Evolutionary conservation across 768 basidiomycete genomes (phyloP), one percentile per base, ranked within the genome.

Genomic region (Psilocybe sp.): DNA sequence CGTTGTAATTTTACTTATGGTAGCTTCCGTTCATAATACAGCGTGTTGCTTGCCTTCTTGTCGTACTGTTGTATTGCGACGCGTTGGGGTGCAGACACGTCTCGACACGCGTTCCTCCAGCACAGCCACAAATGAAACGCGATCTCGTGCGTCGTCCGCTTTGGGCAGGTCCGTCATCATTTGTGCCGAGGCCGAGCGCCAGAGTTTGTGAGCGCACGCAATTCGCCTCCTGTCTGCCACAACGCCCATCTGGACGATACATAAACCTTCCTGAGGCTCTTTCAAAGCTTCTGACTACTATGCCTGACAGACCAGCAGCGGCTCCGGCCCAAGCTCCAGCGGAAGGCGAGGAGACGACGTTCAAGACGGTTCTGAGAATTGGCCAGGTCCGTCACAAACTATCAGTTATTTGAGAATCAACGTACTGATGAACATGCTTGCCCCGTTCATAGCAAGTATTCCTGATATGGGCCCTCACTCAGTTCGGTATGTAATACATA

Each of bases 381-480:
- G 54, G 53, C 19, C 60, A 60, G 54, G 62, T 59, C 23, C 54
- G 51, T 28, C n/a, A 12, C 14, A n/a, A 18, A 14, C 8, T 19
- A 4, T 12, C 5, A 7, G 31, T n/a, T 35, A 5, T 13, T 31
- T 19, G 34, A 36, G 32, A 38, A 46, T 23, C 40, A 20, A 14
- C 19, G 32, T 40, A 36, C 36, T 56, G 28, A 54, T 18, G 41
- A 32, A 18, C 11, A 40, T 35, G 31, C 31, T 50, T 13, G 37
- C 40, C 14, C n/a, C 14, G 36, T 44, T 36, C 42, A 50, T 43
- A 90, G 88, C 87, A 89, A 89, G 64, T 82, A 16, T 67, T 89
- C 38, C 54, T 90, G 45, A 69, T 85, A 51, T 89, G 78, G 72
- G 76, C 74, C n/a, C 59, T 87, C 39, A 77, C 82, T 37, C 85